Percentiles rank a stretch among this genome's conserved stretches.
phyloP scores from a whole-genome alignment of 1,284 basidiomycete genomes.

The Pseudozyma hubeiensis region DNA sequence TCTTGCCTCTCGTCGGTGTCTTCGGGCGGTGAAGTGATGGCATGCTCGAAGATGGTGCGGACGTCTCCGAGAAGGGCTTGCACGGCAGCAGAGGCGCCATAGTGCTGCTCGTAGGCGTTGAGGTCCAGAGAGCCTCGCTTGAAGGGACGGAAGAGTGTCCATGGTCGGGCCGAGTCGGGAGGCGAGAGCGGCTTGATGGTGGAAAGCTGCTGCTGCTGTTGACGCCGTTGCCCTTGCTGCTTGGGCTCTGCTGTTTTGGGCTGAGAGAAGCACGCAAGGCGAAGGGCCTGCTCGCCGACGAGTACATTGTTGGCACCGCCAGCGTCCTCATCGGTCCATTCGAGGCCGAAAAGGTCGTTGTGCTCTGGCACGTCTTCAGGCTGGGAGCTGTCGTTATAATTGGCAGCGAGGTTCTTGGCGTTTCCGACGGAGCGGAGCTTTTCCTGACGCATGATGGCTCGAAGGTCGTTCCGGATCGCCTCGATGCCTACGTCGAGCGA shows the following conservation, averaged over 20 bases:
- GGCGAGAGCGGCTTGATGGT: slow-evolving; percentile 39
- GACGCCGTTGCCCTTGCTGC: slow-evolving; percentile 32
- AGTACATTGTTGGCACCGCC: slow-evolving; percentile 49
- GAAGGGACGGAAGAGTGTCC: slow-evolving; percentile 66
- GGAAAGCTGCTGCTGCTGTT: slow-evolving; percentile 32
- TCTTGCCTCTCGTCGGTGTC: slow-evolving; percentile 42
- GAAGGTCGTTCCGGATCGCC: slow-evolving; percentile 61
- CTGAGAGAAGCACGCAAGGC: slow-evolving; percentile 58
- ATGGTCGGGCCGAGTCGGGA: slow-evolving; percentile 32
- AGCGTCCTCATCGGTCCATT: slow-evolving; percentile 57
- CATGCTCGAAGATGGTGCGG: slow-evolving; percentile 57
- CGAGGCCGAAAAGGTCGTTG: slow-evolving; percentile 64
- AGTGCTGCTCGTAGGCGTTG: slow-evolving; percentile 58
- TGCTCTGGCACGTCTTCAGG: slow-evolving; percentile 63
- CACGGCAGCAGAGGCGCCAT: slow-evolving; percentile 55
- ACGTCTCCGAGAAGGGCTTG: slow-evolving; percentile 62
- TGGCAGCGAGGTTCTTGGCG: slow-evolving; percentile 58
- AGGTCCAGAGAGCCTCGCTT: slow-evolving; percentile 58
- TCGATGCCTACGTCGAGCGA: slow-evolving; percentile 55
- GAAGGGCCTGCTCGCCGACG: slow-evolving; percentile 62
- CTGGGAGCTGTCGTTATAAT: slow-evolving; percentile 63
- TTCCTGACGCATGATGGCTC: slow-evolving; percentile 66
- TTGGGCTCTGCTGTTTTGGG: slow-evolving; percentile 47
- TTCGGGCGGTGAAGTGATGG: slow-evolving; percentile 59
- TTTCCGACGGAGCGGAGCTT: slow-evolving; percentile 66